Percentiles rank a stretch among this genome's conserved stretches.
These are phyloP conservation scores for Acanthamoeba triangularis DNA, from an alignment of 208 protist genomes.

Conservation along the genomic window DNA sequence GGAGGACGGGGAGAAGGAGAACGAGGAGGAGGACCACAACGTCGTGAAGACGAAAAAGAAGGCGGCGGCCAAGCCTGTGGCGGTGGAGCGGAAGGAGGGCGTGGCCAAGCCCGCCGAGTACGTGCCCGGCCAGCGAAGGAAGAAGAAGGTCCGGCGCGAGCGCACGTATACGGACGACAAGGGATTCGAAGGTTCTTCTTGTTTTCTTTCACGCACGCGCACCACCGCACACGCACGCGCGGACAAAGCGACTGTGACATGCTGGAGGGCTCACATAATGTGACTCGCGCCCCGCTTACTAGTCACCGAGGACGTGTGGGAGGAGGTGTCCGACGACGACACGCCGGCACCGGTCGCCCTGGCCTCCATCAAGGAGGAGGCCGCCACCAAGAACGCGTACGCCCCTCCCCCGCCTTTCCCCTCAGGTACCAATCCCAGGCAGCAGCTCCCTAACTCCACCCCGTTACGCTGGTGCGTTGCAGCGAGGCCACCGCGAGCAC, in stretches of 20 bases:
- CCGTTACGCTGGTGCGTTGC: background rate
- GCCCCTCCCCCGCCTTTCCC: background rate
- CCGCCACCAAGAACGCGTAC: background rate
- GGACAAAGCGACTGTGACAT: too few relatives aligned
- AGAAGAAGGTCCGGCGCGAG: conserved; percentile 12
- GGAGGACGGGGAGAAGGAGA: background rate
- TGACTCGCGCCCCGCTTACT: background rate
- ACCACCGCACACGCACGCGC: background rate
- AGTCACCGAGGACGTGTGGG: conserved; percentile 68
- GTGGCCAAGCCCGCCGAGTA: background rate
- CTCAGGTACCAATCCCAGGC: background rate
- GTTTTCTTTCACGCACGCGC: background rate
- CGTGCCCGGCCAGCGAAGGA: background rate
- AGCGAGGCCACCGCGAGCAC: background rate
- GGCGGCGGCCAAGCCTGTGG: background rate
- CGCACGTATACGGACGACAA: conserved; percentile 37
- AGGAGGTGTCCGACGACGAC: conserved; percentile 46
- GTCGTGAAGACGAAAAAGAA: background rate
- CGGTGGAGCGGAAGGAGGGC: conserved; percentile 15
- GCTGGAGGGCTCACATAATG: background rate
- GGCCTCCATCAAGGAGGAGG: conserved; percentile 18
- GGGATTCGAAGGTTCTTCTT: background rate
- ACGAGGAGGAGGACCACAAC: background rate
- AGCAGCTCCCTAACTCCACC: too few relatives aligned
- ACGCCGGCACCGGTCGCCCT: background rate